Evolutionary conservation across 2,329 filamentous ascomycete species (phyloP).

Genomic region (Fusarium sp.): DNA sequence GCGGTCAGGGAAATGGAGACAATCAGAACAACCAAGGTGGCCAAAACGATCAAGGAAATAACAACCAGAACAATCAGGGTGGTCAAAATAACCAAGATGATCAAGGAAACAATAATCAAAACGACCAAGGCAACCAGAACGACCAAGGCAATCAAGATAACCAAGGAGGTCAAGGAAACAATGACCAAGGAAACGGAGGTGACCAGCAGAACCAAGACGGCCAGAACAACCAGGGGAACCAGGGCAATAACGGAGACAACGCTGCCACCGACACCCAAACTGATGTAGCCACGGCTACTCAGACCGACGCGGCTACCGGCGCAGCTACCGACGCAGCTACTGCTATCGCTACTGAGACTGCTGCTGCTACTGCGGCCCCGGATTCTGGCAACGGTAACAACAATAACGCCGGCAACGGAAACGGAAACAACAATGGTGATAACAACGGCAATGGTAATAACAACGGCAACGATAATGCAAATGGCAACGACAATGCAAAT

Average conservation of each 20-base stretch:
- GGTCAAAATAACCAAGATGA: conserved; percentile 12
- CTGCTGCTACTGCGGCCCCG: background rate
- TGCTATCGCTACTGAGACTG: conserved; percentile 7
- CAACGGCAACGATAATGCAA: background rate
- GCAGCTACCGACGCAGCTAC: background rate
- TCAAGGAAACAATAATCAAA: background rate
- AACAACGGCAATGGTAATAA: background rate
- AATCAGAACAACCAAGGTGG: background rate
- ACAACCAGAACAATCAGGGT: background rate
- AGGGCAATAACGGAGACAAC: background rate
- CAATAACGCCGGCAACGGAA: background rate
- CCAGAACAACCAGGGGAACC: background rate
- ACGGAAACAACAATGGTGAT: background rate
- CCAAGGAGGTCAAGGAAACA: background rate
- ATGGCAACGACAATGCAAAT: background rate
- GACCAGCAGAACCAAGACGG: background rate
- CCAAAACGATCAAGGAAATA: conserved; percentile 1
- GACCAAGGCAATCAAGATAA: background rate
- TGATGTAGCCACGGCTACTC: background rate
- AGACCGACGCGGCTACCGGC: background rate
- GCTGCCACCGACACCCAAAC: background rate
- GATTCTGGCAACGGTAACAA: background rate
- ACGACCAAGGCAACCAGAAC: background rate
- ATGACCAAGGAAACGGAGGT: background rate
- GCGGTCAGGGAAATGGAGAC: no score